These are phyloP conservation scores for Aspergillus tubingensis DNA, from an alignment of 2,329 filamentous ascomycete species.

Conservation along the genomic window DNA sequence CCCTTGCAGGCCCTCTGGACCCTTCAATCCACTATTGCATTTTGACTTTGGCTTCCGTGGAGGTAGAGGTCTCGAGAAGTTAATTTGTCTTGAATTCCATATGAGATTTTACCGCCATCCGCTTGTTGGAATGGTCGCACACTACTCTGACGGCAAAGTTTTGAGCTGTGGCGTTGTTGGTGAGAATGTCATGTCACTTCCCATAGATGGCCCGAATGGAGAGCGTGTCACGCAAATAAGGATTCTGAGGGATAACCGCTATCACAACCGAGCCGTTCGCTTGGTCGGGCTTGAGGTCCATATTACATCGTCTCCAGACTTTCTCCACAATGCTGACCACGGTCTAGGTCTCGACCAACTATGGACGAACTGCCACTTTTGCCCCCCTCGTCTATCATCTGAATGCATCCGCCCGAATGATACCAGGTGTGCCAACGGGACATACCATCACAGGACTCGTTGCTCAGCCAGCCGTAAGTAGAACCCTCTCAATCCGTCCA, in stretches of 20 bases:
- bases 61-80: conserved; percentile 2
- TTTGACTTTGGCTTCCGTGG: conserved; percentile 15
- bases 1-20: not conserved
- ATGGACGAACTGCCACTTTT: conserved; percentile 9
- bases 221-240: conserved; percentile 12
- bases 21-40: conserved; percentile 14
- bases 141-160: conserved; percentile 5
- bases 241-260: conserved; percentile 1
- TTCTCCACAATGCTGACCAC: conserved; percentile 4
- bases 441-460: conserved; percentile 11
- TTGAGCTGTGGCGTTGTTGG: conserved; percentile 6
- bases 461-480: conserved; percentile 3
- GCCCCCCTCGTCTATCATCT: conserved; percentile 8
- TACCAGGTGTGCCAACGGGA: conserved; percentile 1
- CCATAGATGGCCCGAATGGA: conserved; percentile 6
- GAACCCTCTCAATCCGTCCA: not conserved
- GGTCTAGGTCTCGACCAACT: conserved; percentile 13
- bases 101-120: conserved; percentile 4
- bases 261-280: not conserved
- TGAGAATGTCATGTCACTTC: conserved; percentile 10
- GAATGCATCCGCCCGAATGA: not conserved
- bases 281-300: conserved; percentile 11
- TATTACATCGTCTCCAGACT: not conserved
- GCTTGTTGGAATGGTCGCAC: conserved; percentile 9
- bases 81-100: conserved; percentile 12